A percentile compares a stretch with the other conserved stretches of the same genome.
These are phyloP conservation scores for Bolboschoenus planiculmis DNA, from an alignment of 176 grass and related monocot genomes.

Conservation along the genomic window DNA sequence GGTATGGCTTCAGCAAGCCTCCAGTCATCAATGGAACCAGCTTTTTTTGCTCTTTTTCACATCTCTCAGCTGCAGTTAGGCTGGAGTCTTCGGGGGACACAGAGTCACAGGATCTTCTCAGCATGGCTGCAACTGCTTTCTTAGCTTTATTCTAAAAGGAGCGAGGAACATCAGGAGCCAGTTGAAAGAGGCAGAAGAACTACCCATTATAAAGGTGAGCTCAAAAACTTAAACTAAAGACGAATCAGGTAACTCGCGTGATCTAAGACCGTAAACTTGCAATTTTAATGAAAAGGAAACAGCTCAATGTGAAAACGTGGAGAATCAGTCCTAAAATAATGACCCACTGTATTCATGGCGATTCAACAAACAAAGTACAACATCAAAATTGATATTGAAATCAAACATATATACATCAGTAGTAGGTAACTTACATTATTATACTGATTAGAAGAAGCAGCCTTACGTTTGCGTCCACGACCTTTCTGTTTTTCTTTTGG, in stretches of 20 bases:
- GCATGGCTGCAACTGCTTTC: constrained; percentile 85
- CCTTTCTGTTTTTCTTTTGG: constrained; percentile 49
- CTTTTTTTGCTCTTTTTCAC: constrained; percentile 56
- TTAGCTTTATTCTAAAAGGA: constrained; percentile 72
- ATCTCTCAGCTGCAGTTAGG: constrained; percentile 64
- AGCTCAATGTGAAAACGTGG: not conserved
- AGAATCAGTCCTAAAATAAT: not conserved
- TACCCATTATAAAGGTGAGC: not conserved
- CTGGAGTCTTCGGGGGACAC: constrained; percentile 36
- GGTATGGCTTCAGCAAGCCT: constrained; percentile 81
- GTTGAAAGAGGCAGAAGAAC: not conserved
- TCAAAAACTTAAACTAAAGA: not conserved
- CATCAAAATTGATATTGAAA: not conserved
- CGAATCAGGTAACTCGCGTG: not conserved
- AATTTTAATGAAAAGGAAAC: not conserved
- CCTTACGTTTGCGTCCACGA: constrained; percentile 57
- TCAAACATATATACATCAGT: not conserved
- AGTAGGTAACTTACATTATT: constrained; percentile 58
- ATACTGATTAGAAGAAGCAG: constrained; percentile 36
- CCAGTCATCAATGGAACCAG: constrained; percentile 92
- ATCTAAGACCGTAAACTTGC: constrained; percentile 7
- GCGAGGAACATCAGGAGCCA: constrained; percentile 8
- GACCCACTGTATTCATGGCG: not conserved
- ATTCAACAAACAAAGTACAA: not conserved
- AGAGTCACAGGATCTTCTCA: constrained; percentile 62